Evolutionary conservation across 441 rosid species (phyloP).

Genomic region (Hura crepitans): DNA sequence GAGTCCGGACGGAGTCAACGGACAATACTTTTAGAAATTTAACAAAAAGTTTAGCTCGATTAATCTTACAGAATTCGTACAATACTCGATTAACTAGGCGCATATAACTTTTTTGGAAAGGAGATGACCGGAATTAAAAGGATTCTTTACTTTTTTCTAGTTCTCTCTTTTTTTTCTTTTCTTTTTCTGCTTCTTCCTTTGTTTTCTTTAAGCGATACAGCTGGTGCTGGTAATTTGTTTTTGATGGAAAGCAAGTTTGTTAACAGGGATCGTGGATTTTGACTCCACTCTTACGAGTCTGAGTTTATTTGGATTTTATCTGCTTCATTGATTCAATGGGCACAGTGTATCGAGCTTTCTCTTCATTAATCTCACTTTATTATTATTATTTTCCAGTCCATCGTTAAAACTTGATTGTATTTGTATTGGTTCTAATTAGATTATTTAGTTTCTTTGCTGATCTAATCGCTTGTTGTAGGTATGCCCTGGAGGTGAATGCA

Average conservation of each 20-base stretch:
- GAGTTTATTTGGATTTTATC: neutral
- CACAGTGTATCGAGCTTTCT: neutral
- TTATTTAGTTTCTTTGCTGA: neutral
- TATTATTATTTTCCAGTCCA: slow-evolving; percentile 1
- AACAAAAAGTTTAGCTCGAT: neutral
- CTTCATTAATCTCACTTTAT: neutral
- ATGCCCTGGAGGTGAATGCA: slow-evolving; percentile 59
- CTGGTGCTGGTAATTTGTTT: neutral
- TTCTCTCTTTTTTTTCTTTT: neutral
- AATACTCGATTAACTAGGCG: neutral
- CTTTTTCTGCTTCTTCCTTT: neutral
- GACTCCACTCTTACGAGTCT: neutral
- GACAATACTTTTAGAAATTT: neutral
- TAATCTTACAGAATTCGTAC: neutral
- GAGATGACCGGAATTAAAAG: slow-evolving; percentile 1
- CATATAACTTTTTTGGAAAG: neutral
- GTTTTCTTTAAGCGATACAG: neutral
- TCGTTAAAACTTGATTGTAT: neutral
- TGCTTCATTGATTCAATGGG: neutral
- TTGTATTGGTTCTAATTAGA: neutral
- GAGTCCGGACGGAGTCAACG: neutral
- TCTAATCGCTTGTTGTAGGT: slow-evolving; percentile 28
- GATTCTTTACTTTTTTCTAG: neutral
- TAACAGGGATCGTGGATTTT: neutral
- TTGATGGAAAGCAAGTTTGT: neutral